Base-by-base conservation (phyloP, 345 rosid species). In the Ricinus communis region DNA sequence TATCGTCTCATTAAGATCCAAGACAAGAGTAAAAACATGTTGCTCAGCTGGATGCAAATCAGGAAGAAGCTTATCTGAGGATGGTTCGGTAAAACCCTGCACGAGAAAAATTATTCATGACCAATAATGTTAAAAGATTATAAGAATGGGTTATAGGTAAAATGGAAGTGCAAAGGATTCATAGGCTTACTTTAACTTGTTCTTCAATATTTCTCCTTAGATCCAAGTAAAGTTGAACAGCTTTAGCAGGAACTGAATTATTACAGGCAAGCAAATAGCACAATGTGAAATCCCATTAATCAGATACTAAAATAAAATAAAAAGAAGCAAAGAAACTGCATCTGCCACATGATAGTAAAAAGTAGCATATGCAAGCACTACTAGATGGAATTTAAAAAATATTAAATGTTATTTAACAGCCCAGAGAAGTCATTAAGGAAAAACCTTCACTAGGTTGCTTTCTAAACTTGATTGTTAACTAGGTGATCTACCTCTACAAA, bases 11-110 rank as follows among this genome's bases (percentile, higher is more conserved):
- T 90, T 90, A 70, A 94, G 88, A 89, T 94, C 98, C 33, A 94
- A 85, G 83, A 94, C 97, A 33, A 94, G 96, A 21, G 99, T 96
- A 77, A 91, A 90, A 68, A 79, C 88, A 77, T 93, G 83, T 74
- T 95, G 98, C 69, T 89, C 96, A 57, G 83, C 43, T 1, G 98
- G 99, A 64, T 87, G 97, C 88, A 90, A 66, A 82, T 96, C 99
- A 38, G 99, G 99, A 71, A 96, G 99, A 85, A 96, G 99, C 83
- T 93, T 89, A 31, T 93, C 98, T 33, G 98, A 91, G 67, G 91
- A 84, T 65, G 99, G 99, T 73, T 96, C 99, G 47, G 98, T 87
- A 79, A 81, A 93, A 65, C 88, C 94, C 99, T 96, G 59, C 18
- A 68, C 46, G 22, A 71, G 22, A 66, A 74, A 61, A 46, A 69